Evolutionary conservation across 148 eudicot genomes (phyloP), one percentile per base, ranked within the genome.

Genomic region (Chenopodium quinoa): DNA sequence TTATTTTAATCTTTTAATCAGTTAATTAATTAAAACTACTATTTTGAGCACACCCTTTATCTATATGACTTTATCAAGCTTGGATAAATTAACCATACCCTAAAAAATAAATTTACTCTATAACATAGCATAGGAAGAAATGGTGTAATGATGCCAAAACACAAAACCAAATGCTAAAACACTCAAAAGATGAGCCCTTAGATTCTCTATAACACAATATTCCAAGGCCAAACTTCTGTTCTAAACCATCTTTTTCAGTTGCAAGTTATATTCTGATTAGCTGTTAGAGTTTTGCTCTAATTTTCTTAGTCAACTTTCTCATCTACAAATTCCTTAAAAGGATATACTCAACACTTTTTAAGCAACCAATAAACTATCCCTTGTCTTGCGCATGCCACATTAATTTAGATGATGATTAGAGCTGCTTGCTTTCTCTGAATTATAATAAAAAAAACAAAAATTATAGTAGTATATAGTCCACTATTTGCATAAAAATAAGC

Each of bases 141-240:
- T 67, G 67, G 83, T 31, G 44, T 20, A 84, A 84, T 80, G 86
- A 84, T 84, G 81, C 83, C 82, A 78, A 77, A 76, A 50, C 11
- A 48, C n/a, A 67, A 84, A 73, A 69, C 44, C 47, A 78, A 73
- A 78, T 70, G 52, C 71, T 77, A 64, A 52, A 56, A 47, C 44
- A 77, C 86, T 84, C 83, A 84, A 84, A 84, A 84, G 83, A 72
- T 76, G 83, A 81, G 72, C 80, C 83, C 10, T 74, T 22, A 72
- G 64, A 77, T 78, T 76, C 37, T 48, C 63, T 62, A 46, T 17
- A 40, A 48, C 83, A 76, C 71, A 76, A 46, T 62, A 46, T 81
- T 62, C 77, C 80, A 63, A 80, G 54, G 70, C 79, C 80, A 75
- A 79, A 75, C 68, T 69, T 1, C 63, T 77, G 79, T 71, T 81